Conservation (phyloP, 495 filamentous ascomycete species). For the Daldinia grandis region DNA sequence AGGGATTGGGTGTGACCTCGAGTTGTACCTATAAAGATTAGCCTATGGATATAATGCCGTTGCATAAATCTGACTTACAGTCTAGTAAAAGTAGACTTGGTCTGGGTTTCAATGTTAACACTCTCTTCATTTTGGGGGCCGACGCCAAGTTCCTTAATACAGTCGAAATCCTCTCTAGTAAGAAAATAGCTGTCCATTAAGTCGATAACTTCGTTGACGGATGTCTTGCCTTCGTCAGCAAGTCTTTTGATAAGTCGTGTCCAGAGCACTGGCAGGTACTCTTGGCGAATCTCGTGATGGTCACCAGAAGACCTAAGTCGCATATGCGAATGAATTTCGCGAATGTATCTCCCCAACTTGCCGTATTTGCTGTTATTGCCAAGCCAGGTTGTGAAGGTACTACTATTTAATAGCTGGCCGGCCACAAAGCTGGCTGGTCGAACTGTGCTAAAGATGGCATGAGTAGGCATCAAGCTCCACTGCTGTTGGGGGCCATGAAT, state of each 20-base stretch:
- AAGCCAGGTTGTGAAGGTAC: conserved; percentile 85
- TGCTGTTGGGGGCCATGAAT: conserved; percentile 98
- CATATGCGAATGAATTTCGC: conserved; percentile 98
- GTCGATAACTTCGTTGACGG: conserved; percentile 75
- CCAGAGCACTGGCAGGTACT: conserved; percentile 94
- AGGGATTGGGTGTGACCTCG: conserved; percentile 84
- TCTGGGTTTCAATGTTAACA: conserved; percentile 81
- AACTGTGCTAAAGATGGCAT: conserved; percentile 97
- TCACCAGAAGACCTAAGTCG: conserved; percentile 91
- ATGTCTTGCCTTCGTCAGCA: conserved; percentile 75
- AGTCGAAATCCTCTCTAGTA: conserved; percentile 95
- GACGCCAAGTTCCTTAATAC: conserved; percentile 88
- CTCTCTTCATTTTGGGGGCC: conserved; percentile 78
- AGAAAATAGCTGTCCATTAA: conserved; percentile 98
- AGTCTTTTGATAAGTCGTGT: conserved; percentile 76
- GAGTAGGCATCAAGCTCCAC: conserved; percentile 96
- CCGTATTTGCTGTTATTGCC: conserved; percentile 92
- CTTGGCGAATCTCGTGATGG: conserved; percentile 90
- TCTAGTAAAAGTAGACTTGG: conserved; percentile 89
- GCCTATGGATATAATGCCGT: conserved; percentile 5
- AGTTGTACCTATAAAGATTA: conserved; percentile 73
- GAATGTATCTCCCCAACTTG: conserved; percentile 84
- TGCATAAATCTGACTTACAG: conserved; percentile 58
- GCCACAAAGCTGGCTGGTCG: conserved; percentile 89
- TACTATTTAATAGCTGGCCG: conserved; percentile 70